Evolutionary conservation across 768 basidiomycete genomes (phyloP), one percentile per base, ranked within the genome.

Genomic region (Phanerodontia chrysosporium): DNA sequence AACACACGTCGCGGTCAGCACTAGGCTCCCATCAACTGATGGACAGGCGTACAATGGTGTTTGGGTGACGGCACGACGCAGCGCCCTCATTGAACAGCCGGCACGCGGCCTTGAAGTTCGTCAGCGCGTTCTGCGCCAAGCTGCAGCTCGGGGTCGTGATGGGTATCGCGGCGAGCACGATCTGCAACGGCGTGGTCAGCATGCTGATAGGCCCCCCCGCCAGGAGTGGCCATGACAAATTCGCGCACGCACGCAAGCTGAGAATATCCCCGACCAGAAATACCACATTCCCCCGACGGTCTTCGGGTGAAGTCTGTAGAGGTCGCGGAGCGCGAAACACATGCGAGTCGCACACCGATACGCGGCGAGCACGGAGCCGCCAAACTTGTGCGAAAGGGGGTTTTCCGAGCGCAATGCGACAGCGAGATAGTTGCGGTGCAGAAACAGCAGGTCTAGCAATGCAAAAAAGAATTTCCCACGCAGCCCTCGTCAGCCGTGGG

Each of bases 261-360:
- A 78, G 59, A 79, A 82, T 46, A 79, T 66, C 0, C 72, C 71
- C 0, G 80, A 77, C 82, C 82, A 83, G 66, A 82, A 81, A 63
- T 75, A 80, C 79, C 81, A 82, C 9, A 71, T 66, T 39, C 68
- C 64, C 25, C 73, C 65, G 7, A 73, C 66, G 2, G 71, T 66
- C 12, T 55, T 62, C 12, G 74, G 75, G 64, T 79, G 75, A 24
- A 72, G 66, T 7, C 57, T 57, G 52, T 75, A 78, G 29, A 83
- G 57, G 13, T 70, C 70, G 49, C 67, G 66, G 51, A 82, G 65
- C 51, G 74, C 72, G 12, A 73, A 69, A 45, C 81, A 75, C n/a
- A 81, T 60, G 35, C 74, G 65, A 49, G 74, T 73, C 1, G 80
- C 78, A 57, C 79, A 75, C 52, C 76, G 72, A 68, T 77, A 77